phyloP scores from a whole-genome alignment of 768 basidiomycete genomes.

The Leccinellum albellum region DNA sequence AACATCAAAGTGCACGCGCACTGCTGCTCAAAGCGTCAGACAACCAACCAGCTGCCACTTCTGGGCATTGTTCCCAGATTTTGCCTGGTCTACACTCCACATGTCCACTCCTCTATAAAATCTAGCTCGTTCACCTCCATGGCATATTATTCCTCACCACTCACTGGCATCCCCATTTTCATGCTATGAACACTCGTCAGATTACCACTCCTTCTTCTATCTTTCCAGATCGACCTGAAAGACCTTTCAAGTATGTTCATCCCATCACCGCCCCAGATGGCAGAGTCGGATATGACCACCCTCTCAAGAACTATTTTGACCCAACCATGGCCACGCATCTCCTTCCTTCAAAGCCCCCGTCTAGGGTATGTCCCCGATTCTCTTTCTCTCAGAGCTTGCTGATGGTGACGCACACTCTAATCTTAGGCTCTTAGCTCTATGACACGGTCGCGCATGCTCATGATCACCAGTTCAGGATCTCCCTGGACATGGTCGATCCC shows the following conservation, averaged over 20 bases:
- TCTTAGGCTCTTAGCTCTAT: constrained; percentile 31
- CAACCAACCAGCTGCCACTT: not conserved
- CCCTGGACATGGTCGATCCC: constrained; percentile 10
- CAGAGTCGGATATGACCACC: constrained; percentile 18
- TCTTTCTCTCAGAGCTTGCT: not conserved
- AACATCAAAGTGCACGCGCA: constrained; percentile 11
- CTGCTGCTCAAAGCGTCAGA: constrained; percentile 5
- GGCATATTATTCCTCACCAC: not conserved
- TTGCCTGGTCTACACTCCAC: constrained; percentile 21
- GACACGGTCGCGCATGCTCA: constrained; percentile 27
- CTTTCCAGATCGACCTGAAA: constrained; percentile 9
- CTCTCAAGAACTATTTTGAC: constrained; percentile 27
- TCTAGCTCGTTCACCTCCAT: not conserved
- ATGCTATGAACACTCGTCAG: constrained; percentile 10
- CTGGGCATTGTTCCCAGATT: constrained; percentile 14
- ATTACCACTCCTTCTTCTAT: constrained; percentile 7
- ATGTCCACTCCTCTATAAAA: constrained; percentile 16
- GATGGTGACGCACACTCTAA: not conserved
- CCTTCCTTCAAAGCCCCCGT: constrained; percentile 9
- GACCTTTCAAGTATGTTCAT: constrained; percentile 11
- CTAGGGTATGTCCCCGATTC: constrained; percentile 12
- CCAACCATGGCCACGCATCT: constrained; percentile 14
- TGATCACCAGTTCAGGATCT: constrained; percentile 19
- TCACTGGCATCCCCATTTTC: constrained; percentile 5
- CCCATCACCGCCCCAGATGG: constrained; percentile 13